Evolutionary conservation across 768 basidiomycete genomes (phyloP).

Genomic region (Daedaleopsis nitida): DNA sequence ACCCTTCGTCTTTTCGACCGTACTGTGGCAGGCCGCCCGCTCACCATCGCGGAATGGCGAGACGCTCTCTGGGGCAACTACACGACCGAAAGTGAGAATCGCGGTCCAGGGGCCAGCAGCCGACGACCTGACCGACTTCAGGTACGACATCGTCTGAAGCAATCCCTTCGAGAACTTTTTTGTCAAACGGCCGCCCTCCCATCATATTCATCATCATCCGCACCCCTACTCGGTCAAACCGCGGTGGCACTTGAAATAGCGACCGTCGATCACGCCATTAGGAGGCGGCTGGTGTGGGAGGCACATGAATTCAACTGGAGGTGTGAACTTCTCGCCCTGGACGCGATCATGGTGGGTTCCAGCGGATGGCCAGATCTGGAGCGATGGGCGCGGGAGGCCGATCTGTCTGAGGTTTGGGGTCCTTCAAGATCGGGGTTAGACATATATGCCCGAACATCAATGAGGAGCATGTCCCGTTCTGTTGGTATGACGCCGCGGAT

Average conservation of each 20-base stretch:
- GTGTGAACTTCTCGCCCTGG: conserved; percentile 2
- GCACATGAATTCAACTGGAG: conserved; percentile 1
- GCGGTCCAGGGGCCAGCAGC: neutral
- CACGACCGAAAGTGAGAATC: neutral
- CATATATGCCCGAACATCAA: neutral
- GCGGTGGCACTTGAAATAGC: neutral
- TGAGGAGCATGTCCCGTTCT: neutral
- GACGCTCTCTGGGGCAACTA: conserved; percentile 2
- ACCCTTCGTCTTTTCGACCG: conserved; percentile 1
- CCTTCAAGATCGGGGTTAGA: neutral
- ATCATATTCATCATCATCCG: neutral
- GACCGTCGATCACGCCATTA: neutral
- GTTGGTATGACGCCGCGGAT: neutral
- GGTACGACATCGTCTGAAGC: neutral
- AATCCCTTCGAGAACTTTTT: neutral
- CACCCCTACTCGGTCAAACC: neutral
- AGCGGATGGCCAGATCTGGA: neutral
- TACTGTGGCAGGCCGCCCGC: neutral
- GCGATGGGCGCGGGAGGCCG: neutral
- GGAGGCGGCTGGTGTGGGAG: neutral
- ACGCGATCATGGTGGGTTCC: neutral
- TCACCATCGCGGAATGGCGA: conserved; percentile 2
- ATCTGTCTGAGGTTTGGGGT: neutral
- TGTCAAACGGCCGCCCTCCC: neutral
- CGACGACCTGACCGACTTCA: neutral